Base-by-base conservation (phyloP, 2,329 filamentous ascomycete genomes). In the Apiospora koreana region DNA sequence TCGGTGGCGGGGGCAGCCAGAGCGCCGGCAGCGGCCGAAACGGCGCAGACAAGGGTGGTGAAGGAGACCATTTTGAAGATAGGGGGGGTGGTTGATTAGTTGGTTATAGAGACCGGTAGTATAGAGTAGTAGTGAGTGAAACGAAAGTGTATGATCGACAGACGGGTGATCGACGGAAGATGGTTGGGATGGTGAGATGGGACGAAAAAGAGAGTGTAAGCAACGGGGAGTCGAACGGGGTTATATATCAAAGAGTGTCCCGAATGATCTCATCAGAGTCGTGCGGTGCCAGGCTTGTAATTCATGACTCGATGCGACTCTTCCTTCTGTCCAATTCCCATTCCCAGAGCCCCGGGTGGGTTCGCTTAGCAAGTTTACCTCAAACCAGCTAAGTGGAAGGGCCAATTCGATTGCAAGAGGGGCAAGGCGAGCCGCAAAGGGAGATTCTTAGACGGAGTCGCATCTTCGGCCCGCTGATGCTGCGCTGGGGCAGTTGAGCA, bases 51-150 rank as follows among this genome's bases (percentile, higher is more conserved):
- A 70, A 85, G 71, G 43, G 81, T 79, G 18, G 79, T 79, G 78
- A 84, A 78, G 50, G 78, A 76, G 70, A 84, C 80, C 83, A 84
- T 84, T 54, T 67, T 81, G 76, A 74, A 9, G 46, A n/a, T n/a
- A n/a, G n/a, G n/a, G n/a, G 54, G n/a, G 6, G 67, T 46, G n/a
- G 41, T 42, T 42, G 25, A 18, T 38, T n/a, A 45, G 18, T n/a
- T 41, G 23, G 23, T 42, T 9, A 35, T 64, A 67, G 64, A n/a
- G 62, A 50, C 38, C 25, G 7, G 41, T 42, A 16, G 23, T 35
- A 8, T 45, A 28, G 18, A 31, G 38, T 43, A 28, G 21, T 18
- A 25, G 38, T 16, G 41, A 28, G 8, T 12, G 65, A 67, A 67
- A 46, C 65, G 42, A 67, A 46, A 23, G 65, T 66, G 43, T 28